These are phyloP conservation scores for Hevea brasiliensis DNA, from an alignment of 345 rosid species.

Conservation along the genomic window DNA sequence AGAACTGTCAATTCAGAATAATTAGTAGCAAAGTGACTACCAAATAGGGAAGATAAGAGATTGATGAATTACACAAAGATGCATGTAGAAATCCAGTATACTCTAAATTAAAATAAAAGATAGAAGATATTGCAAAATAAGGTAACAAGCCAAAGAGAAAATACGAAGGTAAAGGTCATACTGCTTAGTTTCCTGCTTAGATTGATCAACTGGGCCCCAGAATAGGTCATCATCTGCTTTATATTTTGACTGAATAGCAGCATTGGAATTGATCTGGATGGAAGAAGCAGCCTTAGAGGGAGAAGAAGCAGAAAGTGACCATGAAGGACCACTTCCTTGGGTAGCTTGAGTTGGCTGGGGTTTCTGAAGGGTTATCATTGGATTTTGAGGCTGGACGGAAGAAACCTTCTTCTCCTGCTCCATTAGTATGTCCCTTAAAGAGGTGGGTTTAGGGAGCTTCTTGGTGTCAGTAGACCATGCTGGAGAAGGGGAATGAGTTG, in stretches of 20 bases:
- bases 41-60: not conserved
- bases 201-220: conserved; percentile 90
- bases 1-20: not conserved
- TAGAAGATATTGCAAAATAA: not conserved
- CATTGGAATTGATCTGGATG: conserved; percentile 47
- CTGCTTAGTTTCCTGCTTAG: conserved; percentile 74
- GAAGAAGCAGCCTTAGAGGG: conserved; percentile 64
- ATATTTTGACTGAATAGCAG: conserved; percentile 56
- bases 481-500: conserved; percentile 55
- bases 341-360: conserved; percentile 49
- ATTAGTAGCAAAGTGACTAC: not conserved
- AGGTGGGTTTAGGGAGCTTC: conserved; percentile 61
- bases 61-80: not conserved
- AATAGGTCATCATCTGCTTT: conserved; percentile 88
- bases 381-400: conserved; percentile 45
- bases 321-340: conserved; percentile 42
- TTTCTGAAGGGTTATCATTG: conserved; percentile 52
- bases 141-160: not conserved
- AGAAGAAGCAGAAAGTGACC: conserved; percentile 62
- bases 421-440: conserved; percentile 84
- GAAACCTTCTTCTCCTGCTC: conserved; percentile 82
- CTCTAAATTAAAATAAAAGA: not conserved
- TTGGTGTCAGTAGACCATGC: conserved; percentile 85
- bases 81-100: not conserved
- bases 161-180: conserved; percentile 34